A percentile compares a stretch with the other conserved stretches of the same genome.
Conservation (phyloP, 2,329 filamentous ascomycete genomes). For the Acephala macrosclerotiorum region DNA sequence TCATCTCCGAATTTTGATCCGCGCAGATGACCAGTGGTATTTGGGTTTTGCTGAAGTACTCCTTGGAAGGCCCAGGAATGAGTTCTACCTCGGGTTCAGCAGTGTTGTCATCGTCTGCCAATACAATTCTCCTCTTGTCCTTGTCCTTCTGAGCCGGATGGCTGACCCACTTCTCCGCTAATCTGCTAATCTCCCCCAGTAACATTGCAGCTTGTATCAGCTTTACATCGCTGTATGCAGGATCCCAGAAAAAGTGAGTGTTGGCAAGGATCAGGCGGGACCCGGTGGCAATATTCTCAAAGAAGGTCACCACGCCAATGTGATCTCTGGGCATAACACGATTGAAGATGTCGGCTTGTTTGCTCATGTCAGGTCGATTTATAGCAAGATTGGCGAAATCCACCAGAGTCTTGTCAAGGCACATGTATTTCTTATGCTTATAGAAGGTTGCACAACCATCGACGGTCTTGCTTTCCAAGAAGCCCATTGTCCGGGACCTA, state of each 20-base stretch:
- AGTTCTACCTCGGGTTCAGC: conserved; percentile 58
- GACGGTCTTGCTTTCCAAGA: conserved; percentile 86
- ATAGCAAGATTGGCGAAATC: conserved; percentile 93
- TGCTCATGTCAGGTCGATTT: conserved; percentile 95
- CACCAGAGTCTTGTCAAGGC: conserved; percentile 93
- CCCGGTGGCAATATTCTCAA: conserved; percentile 92
- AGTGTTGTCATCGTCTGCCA: conserved; percentile 51
- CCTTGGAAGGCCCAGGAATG: conserved; percentile 75
- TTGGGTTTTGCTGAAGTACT: conserved; percentile 85
- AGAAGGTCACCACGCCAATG: conserved; percentile 89
- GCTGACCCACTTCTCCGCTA: conserved; percentile 85
- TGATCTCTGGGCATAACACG: conserved; percentile 98
- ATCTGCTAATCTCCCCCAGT: conserved; percentile 88
- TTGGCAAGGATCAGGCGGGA: conserved; percentile 92
- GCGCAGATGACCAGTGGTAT: conserved; percentile 93
- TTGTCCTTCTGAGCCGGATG: conserved; percentile 83
- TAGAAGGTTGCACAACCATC: conserved; percentile 98
- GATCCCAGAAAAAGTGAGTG: conserved; percentile 95
- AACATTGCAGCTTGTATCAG: conserved; percentile 94
- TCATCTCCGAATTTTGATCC: conserved; percentile 91
- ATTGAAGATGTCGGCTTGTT: conserved; percentile 97
- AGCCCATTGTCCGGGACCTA: conserved; percentile 88
- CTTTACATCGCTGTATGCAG: conserved; percentile 90
- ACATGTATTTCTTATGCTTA: conserved; percentile 92
- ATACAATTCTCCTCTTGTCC: conserved; percentile 66